phyloP scores from a whole-genome alignment of 805 yeast species.

The Saccharomycopsis schoenii region DNA sequence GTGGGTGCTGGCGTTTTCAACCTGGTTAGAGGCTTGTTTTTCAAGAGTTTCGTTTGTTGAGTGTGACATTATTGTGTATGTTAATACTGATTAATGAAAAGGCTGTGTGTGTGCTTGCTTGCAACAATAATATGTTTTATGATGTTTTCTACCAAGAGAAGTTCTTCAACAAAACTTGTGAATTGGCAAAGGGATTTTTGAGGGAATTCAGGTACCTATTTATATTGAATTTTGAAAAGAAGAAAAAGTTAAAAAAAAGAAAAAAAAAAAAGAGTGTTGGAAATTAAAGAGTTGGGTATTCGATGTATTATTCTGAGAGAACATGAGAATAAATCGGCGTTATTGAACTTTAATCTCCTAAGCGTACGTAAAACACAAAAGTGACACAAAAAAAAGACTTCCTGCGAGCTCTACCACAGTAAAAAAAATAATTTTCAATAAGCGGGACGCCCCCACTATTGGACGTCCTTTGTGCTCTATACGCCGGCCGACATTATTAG shows the following conservation, averaged over 20 bases:
- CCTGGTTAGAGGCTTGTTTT: neutral
- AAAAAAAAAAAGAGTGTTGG: neutral
- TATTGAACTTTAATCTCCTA: neutral
- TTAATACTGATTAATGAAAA: neutral
- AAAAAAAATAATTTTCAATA: neutral
- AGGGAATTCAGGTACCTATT: neutral
- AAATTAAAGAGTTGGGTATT: too few relatives aligned
- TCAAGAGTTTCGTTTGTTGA: neutral
- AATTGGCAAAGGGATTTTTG: neutral
- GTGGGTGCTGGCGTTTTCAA: neutral
- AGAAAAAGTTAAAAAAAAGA: neutral
- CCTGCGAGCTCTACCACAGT: neutral
- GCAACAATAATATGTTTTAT: neutral
- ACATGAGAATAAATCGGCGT: neutral
- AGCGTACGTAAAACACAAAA: neutral
- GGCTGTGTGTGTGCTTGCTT: too few relatives aligned
- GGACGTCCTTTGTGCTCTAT: neutral
- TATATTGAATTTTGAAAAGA: neutral
- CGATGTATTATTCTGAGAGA: neutral
- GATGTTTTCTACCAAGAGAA: neutral
- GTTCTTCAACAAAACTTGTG: too few relatives aligned
- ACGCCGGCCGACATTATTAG: neutral
- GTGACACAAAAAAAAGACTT: neutral
- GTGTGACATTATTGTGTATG: neutral
- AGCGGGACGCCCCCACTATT: neutral